Evolutionary conservation across 2,329 filamentous ascomycete species (phyloP).

Genomic region (Penicillium thymicola): DNA sequence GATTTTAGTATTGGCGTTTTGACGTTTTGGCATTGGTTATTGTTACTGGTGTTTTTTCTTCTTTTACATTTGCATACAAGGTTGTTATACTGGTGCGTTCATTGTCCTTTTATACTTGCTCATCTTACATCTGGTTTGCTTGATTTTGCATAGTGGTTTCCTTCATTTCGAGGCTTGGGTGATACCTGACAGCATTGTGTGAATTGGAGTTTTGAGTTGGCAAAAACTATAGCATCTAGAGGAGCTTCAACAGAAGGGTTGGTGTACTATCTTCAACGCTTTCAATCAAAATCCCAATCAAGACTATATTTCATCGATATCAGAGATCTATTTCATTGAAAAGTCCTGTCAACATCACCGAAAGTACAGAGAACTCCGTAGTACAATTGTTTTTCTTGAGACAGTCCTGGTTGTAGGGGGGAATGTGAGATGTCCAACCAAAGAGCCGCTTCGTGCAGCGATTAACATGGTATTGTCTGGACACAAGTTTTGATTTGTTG

Average conservation of each 20-base stretch:
- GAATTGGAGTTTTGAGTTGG: background rate
- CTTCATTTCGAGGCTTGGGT: background rate
- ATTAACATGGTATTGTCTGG: too few relatives aligned
- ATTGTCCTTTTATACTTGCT: background rate
- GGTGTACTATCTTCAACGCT: background rate
- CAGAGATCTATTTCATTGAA: background rate
- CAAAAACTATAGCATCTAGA: background rate
- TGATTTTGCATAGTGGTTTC: background rate
- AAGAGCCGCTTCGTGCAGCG: too few relatives aligned
- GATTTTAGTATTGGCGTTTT: background rate
- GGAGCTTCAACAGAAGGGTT: background rate
- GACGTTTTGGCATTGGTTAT: too few relatives aligned
- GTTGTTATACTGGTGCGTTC: background rate
- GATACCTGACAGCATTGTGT: background rate
- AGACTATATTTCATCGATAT: background rate
- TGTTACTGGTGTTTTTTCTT: background rate
- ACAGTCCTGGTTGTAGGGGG: too few relatives aligned
- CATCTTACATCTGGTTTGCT: background rate
- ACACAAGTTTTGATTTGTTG: too few relatives aligned
- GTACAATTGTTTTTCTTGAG: too few relatives aligned
- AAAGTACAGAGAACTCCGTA: too few relatives aligned
- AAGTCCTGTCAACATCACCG: too few relatives aligned
- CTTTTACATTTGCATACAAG: background rate
- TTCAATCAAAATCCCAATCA: background rate
- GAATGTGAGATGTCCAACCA: too few relatives aligned